These are phyloP conservation scores for Pulveroboletus sp. DNA, from an alignment of 768 basidiomycete species.

Conservation along the genomic window DNA sequence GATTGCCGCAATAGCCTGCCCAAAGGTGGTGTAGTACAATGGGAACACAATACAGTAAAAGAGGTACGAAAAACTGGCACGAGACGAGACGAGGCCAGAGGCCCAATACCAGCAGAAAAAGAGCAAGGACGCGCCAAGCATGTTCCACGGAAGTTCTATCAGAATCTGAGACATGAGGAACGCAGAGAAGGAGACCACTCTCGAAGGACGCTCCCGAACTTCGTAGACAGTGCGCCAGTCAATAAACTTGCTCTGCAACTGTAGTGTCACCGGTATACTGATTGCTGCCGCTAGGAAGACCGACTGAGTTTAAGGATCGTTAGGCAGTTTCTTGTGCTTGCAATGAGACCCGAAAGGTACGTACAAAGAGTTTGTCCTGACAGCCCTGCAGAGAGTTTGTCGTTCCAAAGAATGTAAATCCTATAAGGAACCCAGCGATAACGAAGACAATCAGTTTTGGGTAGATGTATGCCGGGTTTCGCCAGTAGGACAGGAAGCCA, in stretches of 20 bases:
- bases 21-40: conserved; percentile 42
- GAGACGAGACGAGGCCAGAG: conserved; percentile 38
- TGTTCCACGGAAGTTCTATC: conserved; percentile 43
- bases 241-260: conserved; percentile 57
- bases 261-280: conserved; percentile 47
- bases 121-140: conserved; percentile 36
- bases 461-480: conserved; percentile 38
- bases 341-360: background rate
- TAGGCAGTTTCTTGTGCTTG: background rate
- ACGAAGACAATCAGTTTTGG: conserved; percentile 38
- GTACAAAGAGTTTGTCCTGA: conserved; percentile 40
- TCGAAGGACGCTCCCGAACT: conserved; percentile 57
- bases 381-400: conserved; percentile 33
- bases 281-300: conserved; percentile 46
- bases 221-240: conserved; percentile 53
- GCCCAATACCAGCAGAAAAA: conserved; percentile 50
- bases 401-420: conserved; percentile 39
- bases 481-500: conserved; percentile 34
- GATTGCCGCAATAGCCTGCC: conserved; percentile 39
- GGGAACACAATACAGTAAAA: conserved; percentile 36
- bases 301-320: conserved; percentile 29
- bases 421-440: conserved; percentile 34
- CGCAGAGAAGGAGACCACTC: conserved; percentile 61
- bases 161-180: conserved; percentile 51
- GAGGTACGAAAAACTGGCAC: too few species aligned